These are phyloP conservation scores for Barnettozyma californica DNA, from an alignment of 805 yeast species.

Conservation along the genomic window DNA sequence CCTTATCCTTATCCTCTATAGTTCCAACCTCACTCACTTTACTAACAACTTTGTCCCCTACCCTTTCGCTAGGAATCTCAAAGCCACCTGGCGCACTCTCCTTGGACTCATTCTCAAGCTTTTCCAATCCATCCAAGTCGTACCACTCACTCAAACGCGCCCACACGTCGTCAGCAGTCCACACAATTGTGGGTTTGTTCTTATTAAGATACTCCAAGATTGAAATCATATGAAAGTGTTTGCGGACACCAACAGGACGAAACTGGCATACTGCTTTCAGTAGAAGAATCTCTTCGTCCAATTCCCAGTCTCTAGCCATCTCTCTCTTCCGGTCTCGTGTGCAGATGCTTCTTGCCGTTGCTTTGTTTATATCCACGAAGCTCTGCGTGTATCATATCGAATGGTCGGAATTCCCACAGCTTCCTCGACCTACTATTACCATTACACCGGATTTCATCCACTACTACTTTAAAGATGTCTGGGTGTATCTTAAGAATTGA, in stretches of 20 bases:
- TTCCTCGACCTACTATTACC: too few relatives aligned
- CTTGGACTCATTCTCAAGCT: conserved; percentile 35
- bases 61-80: background rate
- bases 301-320: conserved; percentile 40
- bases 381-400: too few relatives aligned
- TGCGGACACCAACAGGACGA: conserved; percentile 57
- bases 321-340: background rate
- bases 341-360: background rate
- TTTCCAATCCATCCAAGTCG: conserved; percentile 53
- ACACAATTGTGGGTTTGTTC: conserved; percentile 6
- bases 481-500: background rate
- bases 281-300: conserved; percentile 57
- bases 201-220: conserved; percentile 17
- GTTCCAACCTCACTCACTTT: background rate
- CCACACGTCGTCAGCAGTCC: conserved; percentile 50
- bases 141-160: conserved; percentile 47
- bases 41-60: background rate
- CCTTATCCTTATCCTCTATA: background rate
- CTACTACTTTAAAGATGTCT: background rate
- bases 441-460: background rate
- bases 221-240: conserved; percentile 35
- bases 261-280: conserved; percentile 56
- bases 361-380: too few relatives aligned
- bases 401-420: background rate
- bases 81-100: background rate